Percentiles rank a stretch among this genome's conserved stretches.
phyloP scores from a whole-genome alignment of 805 yeast species.

The Jamesozyma hellenica region DNA sequence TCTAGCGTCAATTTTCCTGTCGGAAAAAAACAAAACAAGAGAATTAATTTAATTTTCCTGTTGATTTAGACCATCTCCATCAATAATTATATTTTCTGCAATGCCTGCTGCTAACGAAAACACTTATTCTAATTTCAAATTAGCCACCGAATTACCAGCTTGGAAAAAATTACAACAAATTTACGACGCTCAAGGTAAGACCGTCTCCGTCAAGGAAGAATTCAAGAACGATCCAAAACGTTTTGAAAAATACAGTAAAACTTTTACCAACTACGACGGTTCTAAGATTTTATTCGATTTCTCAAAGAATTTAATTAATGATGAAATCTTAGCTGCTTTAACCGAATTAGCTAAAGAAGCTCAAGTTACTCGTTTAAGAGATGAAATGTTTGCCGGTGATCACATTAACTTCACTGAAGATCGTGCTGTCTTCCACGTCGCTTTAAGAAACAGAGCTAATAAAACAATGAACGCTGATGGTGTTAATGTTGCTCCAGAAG shows the following conservation, averaged over 20 bases:
- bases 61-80: too few species aligned
- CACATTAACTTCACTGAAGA: constrained; percentile 93
- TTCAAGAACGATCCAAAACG: constrained; percentile 67
- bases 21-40: too few species aligned
- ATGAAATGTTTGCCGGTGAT: constrained; percentile 84
- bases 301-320: constrained; percentile 88
- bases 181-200: constrained; percentile 60
- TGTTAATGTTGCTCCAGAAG: constrained; percentile 80
- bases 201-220: constrained; percentile 65
- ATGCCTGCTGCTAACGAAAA: constrained; percentile 11
- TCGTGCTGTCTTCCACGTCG: constrained; percentile 95
- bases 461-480: constrained; percentile 86
- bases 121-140: constrained; percentile 41
- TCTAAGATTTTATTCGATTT: constrained; percentile 87
- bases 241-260: constrained; percentile 64
- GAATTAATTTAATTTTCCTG: too few species aligned
- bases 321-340: constrained; percentile 60
- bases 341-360: constrained; percentile 83
- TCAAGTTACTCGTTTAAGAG: constrained; percentile 75
- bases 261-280: constrained; percentile 76
- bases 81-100: background rate
- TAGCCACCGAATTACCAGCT: constrained; percentile 67
- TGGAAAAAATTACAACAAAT: constrained; percentile 70
- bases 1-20: too few species aligned
- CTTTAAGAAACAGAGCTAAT: constrained; percentile 85